Evolutionary conservation across 345 rosid genomes (phyloP).

Genomic region (Hypericum androsaemum): DNA sequence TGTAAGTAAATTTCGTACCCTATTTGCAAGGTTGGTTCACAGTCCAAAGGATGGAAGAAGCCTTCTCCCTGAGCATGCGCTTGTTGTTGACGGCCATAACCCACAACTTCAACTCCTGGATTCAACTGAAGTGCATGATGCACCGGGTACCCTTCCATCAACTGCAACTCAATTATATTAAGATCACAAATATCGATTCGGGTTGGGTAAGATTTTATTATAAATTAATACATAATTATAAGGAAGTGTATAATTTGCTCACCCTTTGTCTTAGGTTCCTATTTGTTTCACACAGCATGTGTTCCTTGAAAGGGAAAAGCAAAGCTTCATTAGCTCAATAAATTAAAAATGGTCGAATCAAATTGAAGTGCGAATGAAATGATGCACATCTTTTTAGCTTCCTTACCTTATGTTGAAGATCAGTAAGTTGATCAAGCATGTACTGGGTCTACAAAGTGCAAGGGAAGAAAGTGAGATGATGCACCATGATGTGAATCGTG

Average conservation of each 20-base stretch:
- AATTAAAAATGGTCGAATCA: background rate
- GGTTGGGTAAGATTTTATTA: no score
- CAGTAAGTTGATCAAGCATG: slow-evolving; percentile 92
- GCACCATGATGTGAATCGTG: no score
- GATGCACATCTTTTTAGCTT: background rate
- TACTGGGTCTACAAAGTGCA: slow-evolving; percentile 52
- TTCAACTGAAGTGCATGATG: slow-evolving; percentile 45
- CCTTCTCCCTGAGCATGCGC: slow-evolving; percentile 42
- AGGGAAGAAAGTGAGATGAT: background rate
- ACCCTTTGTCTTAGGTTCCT: slow-evolving; percentile 79
- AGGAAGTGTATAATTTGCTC: slow-evolving; percentile 6
- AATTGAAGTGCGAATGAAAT: background rate
- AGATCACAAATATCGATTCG: no score
- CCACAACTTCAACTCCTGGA: slow-evolving; percentile 57
- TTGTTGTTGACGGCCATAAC: slow-evolving; percentile 36
- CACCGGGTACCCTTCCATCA: slow-evolving; percentile 84
- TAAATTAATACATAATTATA: no score
- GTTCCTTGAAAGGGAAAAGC: slow-evolving; percentile 39
- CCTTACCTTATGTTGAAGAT: slow-evolving; percentile 75
- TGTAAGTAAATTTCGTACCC: slow-evolving; percentile 38
- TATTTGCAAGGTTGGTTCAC: slow-evolving; percentile 82
- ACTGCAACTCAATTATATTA: slow-evolving; percentile 24
- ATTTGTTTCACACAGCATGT: slow-evolving; percentile 65
- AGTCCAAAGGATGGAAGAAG: slow-evolving; percentile 77
- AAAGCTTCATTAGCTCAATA: background rate